phyloP scores from a whole-genome alignment of 1,284 basidiomycete genomes.

The Ustilago sp. region DNA sequence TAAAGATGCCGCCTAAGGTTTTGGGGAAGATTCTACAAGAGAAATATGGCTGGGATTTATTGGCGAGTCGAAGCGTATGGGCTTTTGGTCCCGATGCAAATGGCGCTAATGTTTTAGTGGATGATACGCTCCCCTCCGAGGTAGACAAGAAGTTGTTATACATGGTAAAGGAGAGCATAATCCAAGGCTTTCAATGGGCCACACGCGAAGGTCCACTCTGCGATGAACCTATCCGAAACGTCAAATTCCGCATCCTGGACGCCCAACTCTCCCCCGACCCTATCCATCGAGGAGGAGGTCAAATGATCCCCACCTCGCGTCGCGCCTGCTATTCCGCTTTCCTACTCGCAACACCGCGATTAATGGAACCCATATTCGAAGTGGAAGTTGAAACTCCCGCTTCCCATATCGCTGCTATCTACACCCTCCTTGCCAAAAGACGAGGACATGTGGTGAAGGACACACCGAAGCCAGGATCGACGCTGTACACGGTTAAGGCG shows the following conservation, averaged over 20 bases:
- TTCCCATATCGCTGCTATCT: slow-evolving; percentile 97
- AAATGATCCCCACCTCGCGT: slow-evolving; percentile 96
- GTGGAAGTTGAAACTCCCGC: slow-evolving; percentile 98
- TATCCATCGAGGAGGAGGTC: slow-evolving; percentile 96
- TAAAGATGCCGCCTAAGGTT: slow-evolving; percentile 57
- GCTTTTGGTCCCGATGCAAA: slow-evolving; percentile 98
- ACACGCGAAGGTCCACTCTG: slow-evolving; percentile 95
- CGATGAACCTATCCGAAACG: slow-evolving; percentile 98
- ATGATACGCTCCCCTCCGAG: slow-evolving; percentile 95
- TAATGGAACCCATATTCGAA: slow-evolving; percentile 94
- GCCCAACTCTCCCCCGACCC: slow-evolving; percentile 91
- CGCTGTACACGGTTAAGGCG: slow-evolving; percentile 96
- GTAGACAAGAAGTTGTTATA: slow-evolving; percentile 92
- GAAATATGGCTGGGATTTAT: slow-evolving; percentile 97
- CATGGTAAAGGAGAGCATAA: slow-evolving; percentile 91
- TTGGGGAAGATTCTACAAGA: slow-evolving; percentile 64
- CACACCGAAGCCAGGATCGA: slow-evolving; percentile 95
- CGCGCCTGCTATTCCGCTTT: slow-evolving; percentile 99
- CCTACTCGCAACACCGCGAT: slow-evolving; percentile 77
- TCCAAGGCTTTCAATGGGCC: slow-evolving; percentile 99
- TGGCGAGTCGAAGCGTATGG: slow-evolving; percentile 98
- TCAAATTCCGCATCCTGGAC: slow-evolving; percentile 95
- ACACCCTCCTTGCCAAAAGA: slow-evolving; percentile 93
- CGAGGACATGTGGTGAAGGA: slow-evolving; percentile 98
- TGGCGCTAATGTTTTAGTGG: slow-evolving; percentile 86